Evolutionary conservation across 2,329 filamentous ascomycete species (phyloP).

Genomic region (Claviceps cyperi): DNA sequence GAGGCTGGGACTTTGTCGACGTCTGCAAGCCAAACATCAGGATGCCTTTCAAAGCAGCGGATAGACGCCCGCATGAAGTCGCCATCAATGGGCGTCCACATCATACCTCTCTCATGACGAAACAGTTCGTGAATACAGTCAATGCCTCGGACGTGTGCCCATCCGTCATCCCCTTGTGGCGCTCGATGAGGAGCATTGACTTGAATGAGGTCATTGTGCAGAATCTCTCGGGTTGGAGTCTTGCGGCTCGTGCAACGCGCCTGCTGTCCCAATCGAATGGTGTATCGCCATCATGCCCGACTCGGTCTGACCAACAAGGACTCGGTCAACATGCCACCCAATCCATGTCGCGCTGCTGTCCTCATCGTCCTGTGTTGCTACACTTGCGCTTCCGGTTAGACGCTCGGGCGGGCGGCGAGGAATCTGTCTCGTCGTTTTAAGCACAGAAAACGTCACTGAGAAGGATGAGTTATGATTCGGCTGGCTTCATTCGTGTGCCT

Average conservation of each 20-base stretch:
- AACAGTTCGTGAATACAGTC: neutral
- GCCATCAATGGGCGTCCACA: conserved; percentile 4
- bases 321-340: neutral
- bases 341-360: neutral
- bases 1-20: neutral
- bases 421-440: neutral
- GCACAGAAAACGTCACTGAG: neutral
- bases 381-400: neutral
- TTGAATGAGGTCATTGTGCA: neutral
- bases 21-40: neutral
- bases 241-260: neutral
- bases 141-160: neutral
- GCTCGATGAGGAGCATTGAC: neutral
- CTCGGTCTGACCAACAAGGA: neutral
- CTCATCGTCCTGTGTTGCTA: neutral
- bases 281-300: neutral
- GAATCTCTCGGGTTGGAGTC: neutral
- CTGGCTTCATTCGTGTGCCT: too few relatives aligned
- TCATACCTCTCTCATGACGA: conserved; percentile 6
- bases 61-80: too few relatives aligned
- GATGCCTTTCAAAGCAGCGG: neutral
- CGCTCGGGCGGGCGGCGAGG: neutral
- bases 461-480: neutral
- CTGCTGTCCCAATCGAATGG: neutral
- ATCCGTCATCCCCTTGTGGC: conserved; percentile 1